Percentiles rank a stretch among this genome's conserved stretches.
These are phyloP conservation scores for Globisporangium spiculum DNA, from an alignment of 352 stramenopile genomes.

Conservation along the genomic window DNA sequence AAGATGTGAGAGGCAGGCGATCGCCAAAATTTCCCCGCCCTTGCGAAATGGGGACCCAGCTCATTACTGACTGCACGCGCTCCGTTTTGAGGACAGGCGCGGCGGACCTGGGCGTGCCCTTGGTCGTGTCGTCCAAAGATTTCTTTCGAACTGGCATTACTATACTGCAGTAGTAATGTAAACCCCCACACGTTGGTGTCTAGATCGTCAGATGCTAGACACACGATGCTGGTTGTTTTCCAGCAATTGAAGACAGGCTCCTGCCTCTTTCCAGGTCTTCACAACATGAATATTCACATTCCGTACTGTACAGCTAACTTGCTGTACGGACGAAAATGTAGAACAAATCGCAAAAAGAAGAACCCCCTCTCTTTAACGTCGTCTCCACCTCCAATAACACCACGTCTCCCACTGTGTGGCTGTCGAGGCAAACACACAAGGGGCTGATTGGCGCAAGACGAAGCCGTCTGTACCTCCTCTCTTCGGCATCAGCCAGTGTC, in stretches of 20 bases:
- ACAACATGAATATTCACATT: too few relatives aligned
- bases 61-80: neutral
- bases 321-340: neutral
- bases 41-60: neutral
- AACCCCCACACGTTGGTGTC: too few relatives aligned
- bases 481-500: neutral
- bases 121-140: neutral
- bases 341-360: neutral
- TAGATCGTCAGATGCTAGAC: too few relatives aligned
- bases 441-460: neutral
- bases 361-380: conserved; percentile 7
- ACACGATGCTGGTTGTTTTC: too few relatives aligned
- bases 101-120: neutral
- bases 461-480: neutral
- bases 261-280: conserved; percentile 2
- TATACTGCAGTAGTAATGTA: too few relatives aligned
- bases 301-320: neutral
- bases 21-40: neutral
- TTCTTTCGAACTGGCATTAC: neutral
- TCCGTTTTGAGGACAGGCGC: neutral
- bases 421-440: neutral
- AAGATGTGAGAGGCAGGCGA: conserved; percentile 1
- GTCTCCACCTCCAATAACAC: neutral
- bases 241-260: neutral
- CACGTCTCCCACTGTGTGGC: neutral